Evolutionary conservation across 2,329 filamentous ascomycete species (phyloP).

Genomic region (Akanthomyces uredinophilus): DNA sequence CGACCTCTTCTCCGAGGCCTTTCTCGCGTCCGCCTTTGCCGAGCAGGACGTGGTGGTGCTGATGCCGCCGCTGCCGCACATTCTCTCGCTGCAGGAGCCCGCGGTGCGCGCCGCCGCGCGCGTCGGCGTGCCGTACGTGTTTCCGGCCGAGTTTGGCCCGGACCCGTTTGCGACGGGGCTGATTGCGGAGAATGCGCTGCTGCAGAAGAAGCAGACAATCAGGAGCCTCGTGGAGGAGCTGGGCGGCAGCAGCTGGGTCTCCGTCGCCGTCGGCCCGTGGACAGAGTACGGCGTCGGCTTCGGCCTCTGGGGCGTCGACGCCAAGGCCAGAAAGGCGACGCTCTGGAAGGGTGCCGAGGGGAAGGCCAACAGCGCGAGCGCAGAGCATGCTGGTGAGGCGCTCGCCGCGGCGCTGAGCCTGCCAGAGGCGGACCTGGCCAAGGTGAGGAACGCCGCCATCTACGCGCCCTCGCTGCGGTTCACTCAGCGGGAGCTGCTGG

Average conservation of each 20-base stretch:
- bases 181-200: slow-evolving; percentile 20
- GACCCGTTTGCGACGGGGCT: slow-evolving; percentile 22
- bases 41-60: slow-evolving; percentile 32
- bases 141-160: slow-evolving; percentile 29
- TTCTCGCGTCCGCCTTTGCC: slow-evolving; percentile 24
- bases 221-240: slow-evolving; percentile 26
- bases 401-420: slow-evolving; percentile 30
- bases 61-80: slow-evolving; percentile 17
- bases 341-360: slow-evolving; percentile 27
- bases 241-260: slow-evolving; percentile 24
- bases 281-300: slow-evolving; percentile 26
- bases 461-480: slow-evolving; percentile 31
- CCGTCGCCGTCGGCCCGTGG: slow-evolving; percentile 29
- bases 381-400: slow-evolving; percentile 29
- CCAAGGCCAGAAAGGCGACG: slow-evolving; percentile 24
- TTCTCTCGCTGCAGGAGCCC: slow-evolving; percentile 21
- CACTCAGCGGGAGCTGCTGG: slow-evolving; percentile 26
- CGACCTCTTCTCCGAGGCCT: slow-evolving; percentile 41
- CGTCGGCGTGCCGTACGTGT: slow-evolving; percentile 26
- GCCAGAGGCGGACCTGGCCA: slow-evolving; percentile 26
- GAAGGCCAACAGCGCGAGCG: slow-evolving; percentile 26
- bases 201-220: slow-evolving; percentile 23
- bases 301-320: slow-evolving; percentile 29
- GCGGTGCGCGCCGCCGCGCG: slow-evolving; percentile 29
- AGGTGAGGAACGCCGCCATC: slow-evolving; percentile 27